Base-by-base conservation (phyloP, 2,329 filamentous ascomycete species). In the Fusarium sororula region DNA sequence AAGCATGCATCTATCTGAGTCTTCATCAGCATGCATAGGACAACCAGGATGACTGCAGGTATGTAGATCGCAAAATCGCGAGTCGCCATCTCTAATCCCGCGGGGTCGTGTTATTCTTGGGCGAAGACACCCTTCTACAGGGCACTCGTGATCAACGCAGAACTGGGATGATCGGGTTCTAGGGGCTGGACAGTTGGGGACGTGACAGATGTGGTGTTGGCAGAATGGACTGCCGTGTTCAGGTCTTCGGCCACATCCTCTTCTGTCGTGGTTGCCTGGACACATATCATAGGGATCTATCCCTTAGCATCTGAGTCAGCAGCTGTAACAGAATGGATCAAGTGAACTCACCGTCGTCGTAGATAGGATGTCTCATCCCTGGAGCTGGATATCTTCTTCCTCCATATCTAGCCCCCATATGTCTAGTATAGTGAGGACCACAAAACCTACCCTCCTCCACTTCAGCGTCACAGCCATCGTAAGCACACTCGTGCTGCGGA, bases 401-500 rank as follows among this genome's bases (percentile, higher is more conserved):
- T 42, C 65, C 67, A 30, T 63, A 59, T 10, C 55, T 63, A 17
- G 30, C 57, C 44, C 63, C 62, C 41, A 58, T 41, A 26, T 68
- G 74, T 11, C 59, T 61, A 41, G 51, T 54, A 45, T 71, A 59
- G 26, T 81, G 79, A 24, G 30, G 63, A 15, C 70, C 65, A 22
- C 79, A 81, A 64, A 77, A 74, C 18, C 75, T 68, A 30, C 65
- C 73, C 42, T 64, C 42, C 24, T 47, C 44, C 15, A 70, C 75
- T 61, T 79, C 78, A 18, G 57, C 68, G 20, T 67, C 68, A 48
- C 80, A 81, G 15, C 73, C 78, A 45, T 74, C 77, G 32, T 72
- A 56, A 0, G 70, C 70, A 35, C 80, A 81, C 69, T 80, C 70
- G 39, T 81, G 80, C 53, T 70, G 68, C 12, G 68, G 66, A 39